Evolutionary conservation across 495 filamentous ascomycete genomes (phyloP).

Genomic region (Penicillium desertorum): DNA sequence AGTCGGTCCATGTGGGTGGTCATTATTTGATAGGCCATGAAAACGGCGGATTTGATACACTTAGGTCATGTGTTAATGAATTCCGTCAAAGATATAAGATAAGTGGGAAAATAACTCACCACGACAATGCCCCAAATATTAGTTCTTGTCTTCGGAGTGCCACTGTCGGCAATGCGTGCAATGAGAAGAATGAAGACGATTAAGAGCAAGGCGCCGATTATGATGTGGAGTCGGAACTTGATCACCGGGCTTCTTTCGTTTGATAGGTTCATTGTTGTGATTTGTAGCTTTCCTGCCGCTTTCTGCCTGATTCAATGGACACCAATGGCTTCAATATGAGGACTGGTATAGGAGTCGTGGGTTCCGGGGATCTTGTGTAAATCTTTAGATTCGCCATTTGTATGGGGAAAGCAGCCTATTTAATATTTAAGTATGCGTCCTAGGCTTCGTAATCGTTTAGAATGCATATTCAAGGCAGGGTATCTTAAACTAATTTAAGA

Average conservation of each 20-base stretch:
- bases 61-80: slow-evolving; percentile 1
- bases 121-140: slow-evolving; percentile 34
- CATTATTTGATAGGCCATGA: slow-evolving; percentile 36
- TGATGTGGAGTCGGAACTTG: slow-evolving; percentile 16
- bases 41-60: slow-evolving; percentile 35
- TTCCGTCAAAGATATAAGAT: not conserved
- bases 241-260: not conserved
- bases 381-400: not conserved
- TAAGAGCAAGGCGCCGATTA: slow-evolving; percentile 18
- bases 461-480: not conserved
- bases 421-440: not conserved
- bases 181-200: slow-evolving; percentile 28
- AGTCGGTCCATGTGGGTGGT: slow-evolving; percentile 25
- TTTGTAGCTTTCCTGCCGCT: not conserved
- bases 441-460: not conserved
- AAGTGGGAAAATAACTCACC: slow-evolving; percentile 13
- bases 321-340: not conserved
- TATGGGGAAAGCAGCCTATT: not conserved
- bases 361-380: not conserved
- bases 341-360: not conserved
- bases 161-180: slow-evolving; percentile 21
- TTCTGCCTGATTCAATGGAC: not conserved
- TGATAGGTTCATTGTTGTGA: not conserved
- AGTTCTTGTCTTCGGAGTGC: slow-evolving; percentile 22
- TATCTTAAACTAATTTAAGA: not conserved